Evolutionary conservation across 2,329 filamentous ascomycete species (phyloP), one percentile per base, ranked within the genome.

Genomic region (Stemphylium vesicarium): DNA sequence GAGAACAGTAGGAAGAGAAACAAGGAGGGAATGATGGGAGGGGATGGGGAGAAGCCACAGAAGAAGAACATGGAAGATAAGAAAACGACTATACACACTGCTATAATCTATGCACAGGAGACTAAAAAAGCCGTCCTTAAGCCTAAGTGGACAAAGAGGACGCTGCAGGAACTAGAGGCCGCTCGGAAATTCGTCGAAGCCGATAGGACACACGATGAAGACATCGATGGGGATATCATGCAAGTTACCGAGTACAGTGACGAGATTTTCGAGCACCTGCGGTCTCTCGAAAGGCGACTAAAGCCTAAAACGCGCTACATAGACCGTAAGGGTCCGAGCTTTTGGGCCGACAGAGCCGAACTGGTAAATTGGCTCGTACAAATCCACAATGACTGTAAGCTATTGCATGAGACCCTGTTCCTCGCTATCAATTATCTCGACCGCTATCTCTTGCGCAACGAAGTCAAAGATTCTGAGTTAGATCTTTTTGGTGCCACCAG

Each of bases 311-410:
- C 92, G 3, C 86, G 95, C 74, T 99, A 99, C 81, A 99, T 99
- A 94, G 92, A 96, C 59, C 88, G 90, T 63, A 95, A 99, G 76
- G 88, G 89, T n/a, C 93, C 98, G 76, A 96, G 98, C 53, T 91
- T 96, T 73, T 99, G 95, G 95, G 96, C 93, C 3, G 98, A 98
- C 95, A 91, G 95, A 42, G 89, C 92, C 5, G 92, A 98, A 18
- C 83, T 99, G 50, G 96, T 99, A 88, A 95, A 98, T 76, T 99
- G 95, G 95, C 83, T 99, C 39, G 90, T 98, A 41, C 93, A 98
- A 75, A 95, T 98, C 26, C 95, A 99, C 75, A 86, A 88, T 65
- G 91, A 95, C 31, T 99, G 99, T 79, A 86, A 85, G 29, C 84
- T 98, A 24, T 85, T 97, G 8, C 94, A 94, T 0, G 95, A 99